These are phyloP conservation scores for Tulasnella sp. DNA, from an alignment of 768 basidiomycete genomes.

Conservation along the genomic window DNA sequence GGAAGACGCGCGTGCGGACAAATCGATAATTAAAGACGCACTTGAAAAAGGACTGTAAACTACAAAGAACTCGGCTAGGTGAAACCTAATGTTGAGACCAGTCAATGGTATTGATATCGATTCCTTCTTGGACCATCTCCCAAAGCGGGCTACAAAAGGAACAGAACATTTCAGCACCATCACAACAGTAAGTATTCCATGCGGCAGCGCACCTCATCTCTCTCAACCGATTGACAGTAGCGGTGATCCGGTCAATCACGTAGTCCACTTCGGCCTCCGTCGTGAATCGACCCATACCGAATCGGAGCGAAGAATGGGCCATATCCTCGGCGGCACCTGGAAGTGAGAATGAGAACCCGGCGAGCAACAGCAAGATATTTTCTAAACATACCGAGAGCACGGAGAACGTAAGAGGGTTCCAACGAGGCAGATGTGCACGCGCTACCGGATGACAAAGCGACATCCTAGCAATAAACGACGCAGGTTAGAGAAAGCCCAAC, in stretches of 20 bases:
- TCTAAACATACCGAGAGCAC: conserved; percentile 69
- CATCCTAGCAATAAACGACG: conserved; percentile 56
- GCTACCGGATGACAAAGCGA: conserved; percentile 95
- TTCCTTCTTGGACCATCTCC: conserved; percentile 99
- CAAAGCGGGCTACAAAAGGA: conserved; percentile 68
- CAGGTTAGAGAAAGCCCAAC: conserved; percentile 6
- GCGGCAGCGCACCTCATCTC: conserved; percentile 67
- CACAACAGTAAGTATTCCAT: neutral
- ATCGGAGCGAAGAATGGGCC: conserved; percentile 96
- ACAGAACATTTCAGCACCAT: neutral
- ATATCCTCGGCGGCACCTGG: conserved; percentile 94
- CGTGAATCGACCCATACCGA: conserved; percentile 96
- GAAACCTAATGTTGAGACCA: conserved; percentile 65
- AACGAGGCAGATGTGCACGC: conserved; percentile 98
- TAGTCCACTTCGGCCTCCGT: conserved; percentile 97
- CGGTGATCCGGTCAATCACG: conserved; percentile 81
- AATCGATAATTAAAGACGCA: neutral
- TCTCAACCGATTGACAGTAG: conserved; percentile 79
- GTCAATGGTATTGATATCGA: conserved; percentile 91
- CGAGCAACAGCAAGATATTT: neutral
- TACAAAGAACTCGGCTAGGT: neutral
- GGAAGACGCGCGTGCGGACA: neutral
- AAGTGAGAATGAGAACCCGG: neutral
- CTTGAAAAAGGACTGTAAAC: too few relatives aligned
- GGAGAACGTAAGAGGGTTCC: conserved; percentile 96